These are phyloP conservation scores for Globisporangium paddicum DNA, from an alignment of 352 stramenopile species.

Conservation along the genomic window DNA sequence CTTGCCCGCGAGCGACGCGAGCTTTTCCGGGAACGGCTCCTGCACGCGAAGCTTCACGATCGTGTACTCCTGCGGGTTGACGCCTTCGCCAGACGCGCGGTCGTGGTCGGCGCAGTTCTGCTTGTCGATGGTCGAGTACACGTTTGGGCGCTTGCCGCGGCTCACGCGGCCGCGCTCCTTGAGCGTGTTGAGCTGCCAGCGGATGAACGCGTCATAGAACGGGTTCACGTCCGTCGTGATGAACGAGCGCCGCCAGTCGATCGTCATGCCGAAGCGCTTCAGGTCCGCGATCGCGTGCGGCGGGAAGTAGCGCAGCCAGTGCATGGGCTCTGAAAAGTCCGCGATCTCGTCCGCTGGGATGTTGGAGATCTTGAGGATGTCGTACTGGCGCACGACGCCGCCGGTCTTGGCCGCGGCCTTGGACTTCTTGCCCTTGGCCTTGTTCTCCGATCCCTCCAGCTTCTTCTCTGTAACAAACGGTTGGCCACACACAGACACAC, in stretches of 20 bases:
- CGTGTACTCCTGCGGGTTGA: conserved; percentile 99
- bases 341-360: conserved; percentile 94
- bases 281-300: conserved; percentile 96
- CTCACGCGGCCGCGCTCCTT: conserved; percentile 86
- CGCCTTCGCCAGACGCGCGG: conserved; percentile 96
- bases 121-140: conserved; percentile 97
- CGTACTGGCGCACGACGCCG: conserved; percentile 96
- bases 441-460: conserved; percentile 75
- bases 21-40: conserved; percentile 73
- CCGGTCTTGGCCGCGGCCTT: conserved; percentile 98
- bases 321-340: conserved; percentile 95
- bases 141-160: conserved; percentile 97
- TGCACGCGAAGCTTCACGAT: conserved; percentile 96
- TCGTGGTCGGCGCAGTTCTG: conserved; percentile 99
- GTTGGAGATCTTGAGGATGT: conserved; percentile 96
- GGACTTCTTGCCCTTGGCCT: conserved; percentile 96
- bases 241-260: conserved; percentile 99
- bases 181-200: conserved; percentile 98
- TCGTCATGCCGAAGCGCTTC: conserved; percentile 94
- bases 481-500: background rate
- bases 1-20: conserved; percentile 75
- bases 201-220: conserved; percentile 99
- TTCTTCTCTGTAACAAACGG: conserved; percentile 52
- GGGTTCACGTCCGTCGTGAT: conserved; percentile 99
- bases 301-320: conserved; percentile 99